A percentile compares a stretch with the other conserved stretches of the same genome.
Conservation (phyloP, 306 rosid species). For the Mimosa bimucronata region DNA sequence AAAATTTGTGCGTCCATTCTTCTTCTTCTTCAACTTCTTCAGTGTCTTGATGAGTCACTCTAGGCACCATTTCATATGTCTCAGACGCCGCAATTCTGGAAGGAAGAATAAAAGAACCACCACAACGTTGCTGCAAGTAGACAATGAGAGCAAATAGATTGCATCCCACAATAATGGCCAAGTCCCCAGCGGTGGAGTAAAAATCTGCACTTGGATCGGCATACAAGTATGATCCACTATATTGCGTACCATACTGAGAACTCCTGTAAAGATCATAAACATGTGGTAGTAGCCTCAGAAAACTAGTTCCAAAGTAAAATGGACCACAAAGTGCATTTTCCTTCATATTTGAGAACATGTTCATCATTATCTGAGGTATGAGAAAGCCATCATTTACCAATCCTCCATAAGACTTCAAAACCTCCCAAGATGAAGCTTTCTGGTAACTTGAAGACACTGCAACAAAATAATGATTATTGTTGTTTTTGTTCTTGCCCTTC, state of each 20-base stretch:
- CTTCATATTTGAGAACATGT: slow-evolving; percentile 45
- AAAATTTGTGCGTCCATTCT: neutral
- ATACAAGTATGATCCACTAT: slow-evolving; percentile 40
- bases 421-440: slow-evolving; percentile 41
- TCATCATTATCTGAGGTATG: slow-evolving; percentile 65
- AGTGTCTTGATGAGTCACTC: neutral
- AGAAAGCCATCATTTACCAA: slow-evolving; percentile 62
- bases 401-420: slow-evolving; percentile 49
- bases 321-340: slow-evolving; percentile 46
- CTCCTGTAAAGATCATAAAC: slow-evolving; percentile 63
- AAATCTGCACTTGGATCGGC: slow-evolving; percentile 52
- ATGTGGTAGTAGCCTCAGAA: slow-evolving; percentile 59
- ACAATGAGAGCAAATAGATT: slow-evolving; percentile 49
- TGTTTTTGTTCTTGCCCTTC: slow-evolving; percentile 13
- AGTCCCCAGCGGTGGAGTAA: slow-evolving; percentile 61
- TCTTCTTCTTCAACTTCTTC: neutral
- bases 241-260: slow-evolving; percentile 25
- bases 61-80: neutral
- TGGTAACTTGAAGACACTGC: neutral
- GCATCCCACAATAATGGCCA: slow-evolving; percentile 48
- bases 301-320: slow-evolving; percentile 64
- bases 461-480: neutral
- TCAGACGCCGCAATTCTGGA: neutral
- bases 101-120: neutral
- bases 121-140: slow-evolving; percentile 28